Conservation (phyloP, 768 basidiomycete species). For the Hortiboletus campestris region DNA sequence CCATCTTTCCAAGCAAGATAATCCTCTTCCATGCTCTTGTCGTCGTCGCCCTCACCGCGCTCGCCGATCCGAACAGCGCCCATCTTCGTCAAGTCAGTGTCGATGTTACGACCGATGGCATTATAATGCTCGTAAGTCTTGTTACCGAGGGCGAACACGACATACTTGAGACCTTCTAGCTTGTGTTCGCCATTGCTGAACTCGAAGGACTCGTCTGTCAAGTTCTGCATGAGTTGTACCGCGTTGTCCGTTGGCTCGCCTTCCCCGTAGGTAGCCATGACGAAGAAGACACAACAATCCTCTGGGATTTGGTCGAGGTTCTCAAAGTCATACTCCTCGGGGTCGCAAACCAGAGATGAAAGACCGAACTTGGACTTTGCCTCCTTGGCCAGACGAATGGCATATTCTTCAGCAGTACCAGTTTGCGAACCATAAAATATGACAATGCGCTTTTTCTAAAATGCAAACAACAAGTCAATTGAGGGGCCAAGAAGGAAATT, state of each 20-base stretch:
- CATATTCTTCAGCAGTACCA: constrained; percentile 97
- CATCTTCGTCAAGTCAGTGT: constrained; percentile 68
- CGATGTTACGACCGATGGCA: constrained; percentile 78
- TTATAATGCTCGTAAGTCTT: constrained; percentile 97
- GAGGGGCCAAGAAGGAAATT: constrained; percentile 4
- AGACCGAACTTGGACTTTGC: constrained; percentile 95
- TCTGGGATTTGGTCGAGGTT: constrained; percentile 89
- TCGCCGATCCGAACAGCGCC: constrained; percentile 85
- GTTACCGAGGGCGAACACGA: constrained; percentile 92
- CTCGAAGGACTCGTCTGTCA: constrained; percentile 83
- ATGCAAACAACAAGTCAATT: not conserved
- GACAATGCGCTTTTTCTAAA: constrained; percentile 91
- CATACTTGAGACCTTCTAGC: constrained; percentile 87
- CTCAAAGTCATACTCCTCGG: constrained; percentile 98
- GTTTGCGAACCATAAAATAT: constrained; percentile 99
- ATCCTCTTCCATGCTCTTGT: constrained; percentile 99
- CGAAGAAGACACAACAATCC: constrained; percentile 87
- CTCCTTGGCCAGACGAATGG: constrained; percentile 96
- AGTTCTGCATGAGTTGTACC: constrained; percentile 88
- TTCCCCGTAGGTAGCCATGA: constrained; percentile 98
- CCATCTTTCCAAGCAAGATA: constrained; percentile 98
- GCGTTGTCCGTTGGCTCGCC: constrained; percentile 99
- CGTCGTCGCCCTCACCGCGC: constrained; percentile 95
- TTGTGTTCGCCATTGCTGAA: constrained; percentile 78
- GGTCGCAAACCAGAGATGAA: constrained; percentile 94